Base-by-base conservation (phyloP, 148 eudicot genomes). In the Pharnaceum exiguum region DNA sequence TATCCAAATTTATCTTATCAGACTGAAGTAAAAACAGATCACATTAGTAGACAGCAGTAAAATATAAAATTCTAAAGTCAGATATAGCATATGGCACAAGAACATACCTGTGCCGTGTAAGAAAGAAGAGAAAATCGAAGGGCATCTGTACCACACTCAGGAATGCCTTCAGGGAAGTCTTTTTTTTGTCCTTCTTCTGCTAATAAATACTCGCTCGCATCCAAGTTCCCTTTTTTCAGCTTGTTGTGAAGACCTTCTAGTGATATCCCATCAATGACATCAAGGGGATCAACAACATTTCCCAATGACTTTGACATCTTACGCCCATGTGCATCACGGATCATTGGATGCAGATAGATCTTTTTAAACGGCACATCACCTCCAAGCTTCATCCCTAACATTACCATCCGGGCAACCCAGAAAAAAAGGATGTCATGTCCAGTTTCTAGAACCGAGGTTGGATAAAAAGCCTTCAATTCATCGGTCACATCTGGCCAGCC, bases 341-440 rank as follows among this genome's bases (percentile, higher is more conserved):
- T 94, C 60, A 94, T 91, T 38, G 96, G 96, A 78, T 94, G 99
- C 46, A 94, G 74, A 67, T 86, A 94, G 48, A 94, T 79, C 65
- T 86, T 65, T 46, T 86, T 73, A 71, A 94, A 94, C 47, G 99
- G 99, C 71, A 84, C 89, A 36, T 73, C 75, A 66, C 99, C 99
- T 0, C 96, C 89, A 57, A 89, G 86, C 61, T 94, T 96, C 51
- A 94, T 83, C 32, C 99, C 99, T 96, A 94, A 86, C 99, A 94
- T 94, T 73, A 94, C 91, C 99, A 94, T 94, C 67, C 99, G 82
- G 42, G 99, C 99, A 73, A 94, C 99, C 99, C 99, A 94, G 57
- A 94, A 94, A 77, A 94, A 94, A 56, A 94, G 75, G 66, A 94
- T 94, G 66, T 94, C 99, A 68, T 94, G 99, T 84, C 99, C 99